Conservation (phyloP, 495 filamentous ascomycete genomes). For the Penicillium daleae region DNA sequence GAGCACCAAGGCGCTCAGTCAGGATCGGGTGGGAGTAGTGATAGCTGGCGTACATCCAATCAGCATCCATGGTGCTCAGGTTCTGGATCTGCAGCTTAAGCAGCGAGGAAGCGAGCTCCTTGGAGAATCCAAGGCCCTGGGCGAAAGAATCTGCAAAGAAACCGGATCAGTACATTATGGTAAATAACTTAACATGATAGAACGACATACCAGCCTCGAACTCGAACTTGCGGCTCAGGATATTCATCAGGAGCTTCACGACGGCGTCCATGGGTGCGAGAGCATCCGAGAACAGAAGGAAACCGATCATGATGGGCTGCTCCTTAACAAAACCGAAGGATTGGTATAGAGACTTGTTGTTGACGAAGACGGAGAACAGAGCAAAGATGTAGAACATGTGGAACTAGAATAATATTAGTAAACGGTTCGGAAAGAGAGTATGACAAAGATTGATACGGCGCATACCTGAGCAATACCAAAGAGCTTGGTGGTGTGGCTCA, state of each 20-base stretch:
- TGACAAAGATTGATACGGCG: not conserved
- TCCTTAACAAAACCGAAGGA: constrained; percentile 87
- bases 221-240: constrained; percentile 89
- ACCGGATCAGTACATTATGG: not conserved
- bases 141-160: constrained; percentile 71
- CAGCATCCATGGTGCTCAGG: constrained; percentile 96
- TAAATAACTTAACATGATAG: not conserved
- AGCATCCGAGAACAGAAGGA: constrained; percentile 94
- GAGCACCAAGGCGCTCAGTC: constrained; percentile 85
- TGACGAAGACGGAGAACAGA: constrained; percentile 95
- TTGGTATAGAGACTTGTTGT: constrained; percentile 86
- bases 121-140: constrained; percentile 78
- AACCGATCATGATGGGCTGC: constrained; percentile 92
- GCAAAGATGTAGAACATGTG: constrained; percentile 97
- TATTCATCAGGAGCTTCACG: constrained; percentile 93
- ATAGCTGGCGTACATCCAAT: constrained; percentile 97
- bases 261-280: constrained; percentile 88
- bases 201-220: constrained; percentile 80
- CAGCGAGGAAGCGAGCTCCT: constrained; percentile 80
- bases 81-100: constrained; percentile 99
- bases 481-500: constrained; percentile 91
- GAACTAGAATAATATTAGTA: constrained; percentile 51
- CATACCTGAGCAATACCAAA: constrained; percentile 86
- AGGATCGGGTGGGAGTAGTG: constrained; percentile 98
- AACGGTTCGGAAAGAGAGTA: not conserved